Evolutionary conservation across 805 yeast genomes (phyloP).

Genomic region (Schwanniomyces occidentalis): DNA sequence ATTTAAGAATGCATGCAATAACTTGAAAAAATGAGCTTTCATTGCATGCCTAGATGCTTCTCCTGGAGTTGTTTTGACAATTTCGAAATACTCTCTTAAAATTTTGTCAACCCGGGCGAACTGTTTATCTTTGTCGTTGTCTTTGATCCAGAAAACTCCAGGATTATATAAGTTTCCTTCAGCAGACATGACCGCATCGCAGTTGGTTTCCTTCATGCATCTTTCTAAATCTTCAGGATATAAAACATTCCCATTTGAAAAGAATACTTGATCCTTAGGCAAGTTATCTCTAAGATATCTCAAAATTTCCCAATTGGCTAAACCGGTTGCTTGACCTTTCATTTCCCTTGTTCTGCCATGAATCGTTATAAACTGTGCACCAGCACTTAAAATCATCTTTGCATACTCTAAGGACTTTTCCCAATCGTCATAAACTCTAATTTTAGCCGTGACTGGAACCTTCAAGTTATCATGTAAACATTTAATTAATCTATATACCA

Average conservation of each 20-base stretch:
- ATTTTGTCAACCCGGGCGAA: slow-evolving; percentile 86
- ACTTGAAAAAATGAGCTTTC: slow-evolving; percentile 91
- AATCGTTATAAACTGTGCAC: slow-evolving; percentile 92
- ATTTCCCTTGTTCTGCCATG: slow-evolving; percentile 96
- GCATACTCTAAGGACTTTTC: slow-evolving; percentile 86
- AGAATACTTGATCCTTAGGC: slow-evolving; percentile 78
- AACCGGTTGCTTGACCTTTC: slow-evolving; percentile 95
- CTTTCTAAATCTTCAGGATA: slow-evolving; percentile 82
- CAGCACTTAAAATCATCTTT: slow-evolving; percentile 82
- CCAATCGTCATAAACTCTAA: slow-evolving; percentile 82
- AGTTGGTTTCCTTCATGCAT: slow-evolving; percentile 60
- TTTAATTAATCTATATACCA: slow-evolving; percentile 69
- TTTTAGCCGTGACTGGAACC: slow-evolving; percentile 93
- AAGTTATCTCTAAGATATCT: slow-evolving; percentile 75
- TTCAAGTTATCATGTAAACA: slow-evolving; percentile 72
- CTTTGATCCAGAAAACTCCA: slow-evolving; percentile 70
- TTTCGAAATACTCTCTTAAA: slow-evolving; percentile 84
- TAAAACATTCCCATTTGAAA: slow-evolving; percentile 92
- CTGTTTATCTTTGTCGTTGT: slow-evolving; percentile 56
- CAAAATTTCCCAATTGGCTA: slow-evolving; percentile 89
- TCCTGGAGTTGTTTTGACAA: slow-evolving; percentile 61
- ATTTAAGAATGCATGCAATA: slow-evolving; percentile 77
- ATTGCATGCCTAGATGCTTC: slow-evolving; percentile 78
- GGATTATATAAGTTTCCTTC: slow-evolving; percentile 95
- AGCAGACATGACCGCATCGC: slow-evolving; percentile 97